phyloP scores from a whole-genome alignment of 2,329 filamentous ascomycete genomes.

The Calonectria ilicicola region DNA sequence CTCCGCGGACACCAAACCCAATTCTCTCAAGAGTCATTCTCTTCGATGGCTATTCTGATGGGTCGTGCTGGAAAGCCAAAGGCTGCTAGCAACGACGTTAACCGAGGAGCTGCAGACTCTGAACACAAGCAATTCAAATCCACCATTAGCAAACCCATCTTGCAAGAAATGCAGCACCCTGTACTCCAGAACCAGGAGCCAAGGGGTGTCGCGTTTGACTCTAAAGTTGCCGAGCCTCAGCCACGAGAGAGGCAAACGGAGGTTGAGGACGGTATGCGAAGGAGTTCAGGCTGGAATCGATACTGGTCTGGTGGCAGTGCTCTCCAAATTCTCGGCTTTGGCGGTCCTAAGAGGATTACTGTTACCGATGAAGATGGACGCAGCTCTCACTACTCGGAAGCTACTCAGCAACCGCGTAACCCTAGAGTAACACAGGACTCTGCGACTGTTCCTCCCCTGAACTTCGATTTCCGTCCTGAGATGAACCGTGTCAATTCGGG shows the following conservation, averaged over 20 bases:
- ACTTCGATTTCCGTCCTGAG: conserved; percentile 71
- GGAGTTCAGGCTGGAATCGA: conserved; percentile 81
- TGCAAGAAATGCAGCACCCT: conserved; percentile 54
- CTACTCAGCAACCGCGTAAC: conserved; percentile 36
- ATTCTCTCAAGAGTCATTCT: conserved; percentile 68
- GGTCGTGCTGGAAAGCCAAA: conserved; percentile 68
- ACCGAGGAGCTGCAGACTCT: conserved; percentile 61
- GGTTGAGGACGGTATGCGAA: conserved; percentile 59
- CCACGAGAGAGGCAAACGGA: conserved; percentile 47
- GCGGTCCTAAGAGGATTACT: conserved; percentile 61
- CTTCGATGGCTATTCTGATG: conserved; percentile 75
- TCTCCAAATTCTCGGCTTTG: conserved; percentile 73
- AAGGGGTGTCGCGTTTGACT: conserved; percentile 55
- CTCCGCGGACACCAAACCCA: conserved; percentile 66
- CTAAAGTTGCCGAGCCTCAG: conserved; percentile 50
- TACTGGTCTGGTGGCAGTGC: conserved; percentile 83
- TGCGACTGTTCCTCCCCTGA: conserved; percentile 76
- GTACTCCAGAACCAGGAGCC: conserved; percentile 53
- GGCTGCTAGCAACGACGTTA: conserved; percentile 65
- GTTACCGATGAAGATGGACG: conserved; percentile 62
- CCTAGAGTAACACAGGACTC: conserved; percentile 72
- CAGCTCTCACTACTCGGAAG: conserved; percentile 65
- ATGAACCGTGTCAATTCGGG: conserved; percentile 76
- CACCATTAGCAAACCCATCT: conserved; percentile 71
- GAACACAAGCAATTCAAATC: conserved; percentile 73